These are phyloP conservation scores for Malus asiatica DNA, from an alignment of 306 rosid genomes.

Conservation along the genomic window DNA sequence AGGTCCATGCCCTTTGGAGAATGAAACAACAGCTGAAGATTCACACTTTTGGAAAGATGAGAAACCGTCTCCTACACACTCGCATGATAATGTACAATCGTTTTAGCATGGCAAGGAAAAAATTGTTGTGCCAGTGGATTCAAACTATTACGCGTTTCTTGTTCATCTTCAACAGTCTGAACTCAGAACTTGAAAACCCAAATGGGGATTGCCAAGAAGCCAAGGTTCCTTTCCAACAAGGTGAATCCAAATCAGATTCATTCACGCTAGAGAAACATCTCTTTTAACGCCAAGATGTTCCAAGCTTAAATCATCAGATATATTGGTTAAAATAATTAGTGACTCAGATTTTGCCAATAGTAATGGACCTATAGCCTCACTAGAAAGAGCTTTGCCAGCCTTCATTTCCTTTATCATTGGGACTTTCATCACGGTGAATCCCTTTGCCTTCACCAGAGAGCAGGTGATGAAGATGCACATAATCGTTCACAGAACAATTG, in stretches of 20 bases:
- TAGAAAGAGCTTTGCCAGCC: background rate
- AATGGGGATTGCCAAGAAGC: slow-evolving; percentile 19
- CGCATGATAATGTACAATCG: background rate
- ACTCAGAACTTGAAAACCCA: slow-evolving; percentile 24
- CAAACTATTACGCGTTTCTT: slow-evolving; percentile 35
- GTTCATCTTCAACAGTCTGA: slow-evolving; percentile 23
- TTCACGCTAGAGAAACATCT: slow-evolving; percentile 20
- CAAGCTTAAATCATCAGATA: background rate
- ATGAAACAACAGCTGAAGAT: slow-evolving; percentile 22
- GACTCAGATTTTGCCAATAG: background rate
- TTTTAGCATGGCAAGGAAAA: slow-evolving; percentile 40
- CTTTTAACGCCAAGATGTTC: background rate
- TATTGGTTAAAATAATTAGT: background rate
- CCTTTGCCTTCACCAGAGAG: slow-evolving; percentile 9
- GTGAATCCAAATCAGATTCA: slow-evolving; percentile 63
- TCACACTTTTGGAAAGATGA: slow-evolving; percentile 21
- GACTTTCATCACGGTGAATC: slow-evolving; percentile 6
- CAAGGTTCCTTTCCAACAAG: slow-evolving; percentile 55
- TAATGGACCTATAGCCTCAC: background rate
- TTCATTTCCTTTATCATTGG: background rate
- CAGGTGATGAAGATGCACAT: background rate
- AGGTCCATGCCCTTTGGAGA: slow-evolving; percentile 24
- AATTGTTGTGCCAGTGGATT: slow-evolving; percentile 63
- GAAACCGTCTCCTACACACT: slow-evolving; percentile 25
- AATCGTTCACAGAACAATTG: background rate